A percentile compares a stretch with the other conserved stretches of the same genome.
Evolutionary conservation across 2,329 filamentous ascomycete species (phyloP).

Genomic region (Colletotrichum trifolii): DNA sequence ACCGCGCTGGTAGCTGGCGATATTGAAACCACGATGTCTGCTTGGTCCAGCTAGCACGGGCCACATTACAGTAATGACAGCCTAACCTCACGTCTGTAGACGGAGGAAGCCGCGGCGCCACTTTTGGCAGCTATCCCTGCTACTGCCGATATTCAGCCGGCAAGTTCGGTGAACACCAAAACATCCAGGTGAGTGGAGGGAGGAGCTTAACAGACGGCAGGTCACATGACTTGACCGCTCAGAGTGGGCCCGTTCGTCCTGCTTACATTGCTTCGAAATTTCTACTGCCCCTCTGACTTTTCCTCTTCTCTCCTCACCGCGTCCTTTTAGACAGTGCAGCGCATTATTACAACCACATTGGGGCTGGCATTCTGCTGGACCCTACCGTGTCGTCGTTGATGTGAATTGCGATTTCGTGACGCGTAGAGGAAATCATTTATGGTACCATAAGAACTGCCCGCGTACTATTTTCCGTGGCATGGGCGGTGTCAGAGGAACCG

Average conservation of each 20-base stretch:
- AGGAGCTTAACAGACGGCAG: neutral
- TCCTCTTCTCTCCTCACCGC: conserved; percentile 66
- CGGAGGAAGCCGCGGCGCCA: conserved; percentile 6
- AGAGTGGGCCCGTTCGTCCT: conserved; percentile 5
- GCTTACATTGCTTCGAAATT: conserved; percentile 36
- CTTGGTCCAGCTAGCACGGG: conserved; percentile 31
- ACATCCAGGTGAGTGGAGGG: conserved; percentile 13
- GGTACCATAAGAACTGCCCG: conserved; percentile 81
- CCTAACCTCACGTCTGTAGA: conserved; percentile 15
- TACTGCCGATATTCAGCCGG: too few species aligned
- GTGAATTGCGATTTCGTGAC: conserved; percentile 62
- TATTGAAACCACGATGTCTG: conserved; percentile 38
- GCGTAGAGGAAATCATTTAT: conserved; percentile 57
- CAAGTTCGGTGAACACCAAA: conserved; percentile 15
- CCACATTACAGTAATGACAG: conserved; percentile 19
- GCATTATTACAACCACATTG: conserved; percentile 70
- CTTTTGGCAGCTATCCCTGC: too few species aligned
- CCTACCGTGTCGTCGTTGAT: conserved; percentile 67
- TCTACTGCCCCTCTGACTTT: conserved; percentile 48
- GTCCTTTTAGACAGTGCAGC: conserved; percentile 88
- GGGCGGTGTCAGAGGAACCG: conserved; percentile 87
- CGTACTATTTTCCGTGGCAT: conserved; percentile 58
- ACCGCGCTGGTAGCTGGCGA: conserved; percentile 24
- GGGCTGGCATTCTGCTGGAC: conserved; percentile 76
- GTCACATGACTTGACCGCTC: conserved; percentile 31